Evolutionary conservation across 495 filamentous ascomycete genomes (phyloP), one percentile per base, ranked within the genome.

Genomic region (Daldinia loculata): DNA sequence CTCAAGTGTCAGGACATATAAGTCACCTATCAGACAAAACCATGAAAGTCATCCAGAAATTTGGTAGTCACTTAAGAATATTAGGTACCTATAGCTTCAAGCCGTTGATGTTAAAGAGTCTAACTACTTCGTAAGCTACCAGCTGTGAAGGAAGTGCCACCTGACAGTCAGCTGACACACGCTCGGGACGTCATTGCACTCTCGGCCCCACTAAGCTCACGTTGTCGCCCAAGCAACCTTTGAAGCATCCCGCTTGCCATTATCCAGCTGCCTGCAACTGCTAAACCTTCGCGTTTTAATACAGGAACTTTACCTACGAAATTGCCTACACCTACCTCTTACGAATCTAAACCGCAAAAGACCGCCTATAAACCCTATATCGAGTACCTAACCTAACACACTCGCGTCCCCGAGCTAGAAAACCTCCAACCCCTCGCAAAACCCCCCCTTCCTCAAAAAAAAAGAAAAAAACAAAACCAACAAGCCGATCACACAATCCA

Each of bases 341-440:
- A 32, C 29, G 7, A 32, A 32, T 32, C 29, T 32, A 32, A 8
- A 32, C 7, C 32, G 32, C 9, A 14, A 36, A 36, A 41, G 4
- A 41, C 39, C 3, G 15, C 5, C 39, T 41, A 41, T 41, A 48
- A 48, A 48, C 19, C 19, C 43, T 48, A 48, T 22, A 48, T 19
- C 43, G 17, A 48, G 19, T 24, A 22, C 12, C 2, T 14, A 36
- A 32, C 30, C n/a, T n/a, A n/a, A 32, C 6, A 32, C 1, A n/a
- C 1, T 36, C 12, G 34, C 34, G 14, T 36, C 12, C 12, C 22
- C 19, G 22, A 48, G 19, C 43, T 19, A 36, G 17, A 48, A 48
- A 9, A 1, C 15, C 15, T 41, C 6, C n/a, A 24, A 14, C 34
- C 34, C 34, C 1, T 11, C 32, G 15, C 8, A 90, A 12, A 34